phyloP scores from a whole-genome alignment of 2,329 filamentous ascomycete genomes.

The Curvularia sp. region DNA sequence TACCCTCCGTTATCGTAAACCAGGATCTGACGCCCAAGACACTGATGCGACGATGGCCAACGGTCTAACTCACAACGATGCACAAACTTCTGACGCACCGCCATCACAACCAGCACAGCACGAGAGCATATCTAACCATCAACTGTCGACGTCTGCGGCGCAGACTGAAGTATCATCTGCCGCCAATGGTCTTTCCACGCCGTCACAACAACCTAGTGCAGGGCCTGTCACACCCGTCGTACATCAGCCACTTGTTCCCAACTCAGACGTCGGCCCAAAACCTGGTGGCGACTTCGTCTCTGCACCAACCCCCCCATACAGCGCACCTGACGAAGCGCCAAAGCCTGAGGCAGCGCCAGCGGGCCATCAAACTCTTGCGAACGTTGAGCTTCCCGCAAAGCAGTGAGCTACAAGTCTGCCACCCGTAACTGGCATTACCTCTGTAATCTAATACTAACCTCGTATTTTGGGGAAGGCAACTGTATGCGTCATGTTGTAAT shows the following conservation, averaged over 20 bases:
- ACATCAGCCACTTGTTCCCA: constrained; percentile 1
- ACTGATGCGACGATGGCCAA: constrained; percentile 7
- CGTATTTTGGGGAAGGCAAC: too few species aligned
- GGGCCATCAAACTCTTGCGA: neutral
- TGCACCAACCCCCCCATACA: constrained; percentile 36
- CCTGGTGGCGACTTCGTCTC: constrained; percentile 22
- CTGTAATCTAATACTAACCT: neutral
- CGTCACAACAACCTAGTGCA: constrained; percentile 4
- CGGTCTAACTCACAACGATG: neutral
- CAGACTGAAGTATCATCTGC: neutral
- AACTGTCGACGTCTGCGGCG: constrained; percentile 5
- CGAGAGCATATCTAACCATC: constrained; percentile 4
- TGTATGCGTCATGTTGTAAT: neutral
- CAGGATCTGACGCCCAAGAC: constrained; percentile 14
- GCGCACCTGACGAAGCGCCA: constrained; percentile 26
- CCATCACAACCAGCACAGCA: constrained; percentile 11
- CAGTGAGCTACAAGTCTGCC: neutral
- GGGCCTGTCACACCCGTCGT: constrained; percentile 9
- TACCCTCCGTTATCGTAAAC: constrained; percentile 62
- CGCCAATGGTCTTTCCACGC: constrained; percentile 15
- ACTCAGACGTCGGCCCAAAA: constrained; percentile 19
- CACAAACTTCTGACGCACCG: neutral
- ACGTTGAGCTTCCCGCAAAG: neutral
- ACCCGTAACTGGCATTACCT: neutral
- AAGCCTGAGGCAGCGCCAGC: constrained; percentile 11